These are phyloP conservation scores for Cenococcum geophilum DNA, from an alignment of 495 filamentous ascomycete species.

Conservation along the genomic window DNA sequence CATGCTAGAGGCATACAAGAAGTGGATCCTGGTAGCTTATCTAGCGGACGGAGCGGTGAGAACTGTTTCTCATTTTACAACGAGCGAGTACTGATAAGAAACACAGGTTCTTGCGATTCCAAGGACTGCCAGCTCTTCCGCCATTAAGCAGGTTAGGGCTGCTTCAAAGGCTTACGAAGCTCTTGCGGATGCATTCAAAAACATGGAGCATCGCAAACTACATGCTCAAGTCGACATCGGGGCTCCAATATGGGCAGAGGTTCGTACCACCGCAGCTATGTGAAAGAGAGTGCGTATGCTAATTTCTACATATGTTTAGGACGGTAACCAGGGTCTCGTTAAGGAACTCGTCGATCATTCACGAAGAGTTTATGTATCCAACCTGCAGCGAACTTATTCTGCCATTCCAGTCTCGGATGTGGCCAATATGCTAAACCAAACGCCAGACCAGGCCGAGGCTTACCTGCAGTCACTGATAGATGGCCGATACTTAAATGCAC, in stretches of 20 bases:
- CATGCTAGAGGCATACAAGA: conserved; percentile 88
- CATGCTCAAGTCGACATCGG: conserved; percentile 53
- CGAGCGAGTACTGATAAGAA: conserved; percentile 33
- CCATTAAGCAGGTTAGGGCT: conserved; percentile 52
- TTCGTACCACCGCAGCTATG: conserved; percentile 38
- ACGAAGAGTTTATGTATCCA: conserved; percentile 43
- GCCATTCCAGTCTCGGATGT: conserved; percentile 36
- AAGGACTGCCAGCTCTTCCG: conserved; percentile 42
- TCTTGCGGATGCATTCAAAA: conserved; percentile 62
- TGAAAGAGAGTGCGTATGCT: not conserved
- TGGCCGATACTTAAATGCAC: conserved; percentile 31
- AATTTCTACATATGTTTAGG: conserved; percentile 35
- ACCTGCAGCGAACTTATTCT: conserved; percentile 35
- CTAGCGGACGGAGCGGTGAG: conserved; percentile 63
- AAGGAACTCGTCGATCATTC: conserved; percentile 47
- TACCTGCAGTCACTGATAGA: conserved; percentile 32
- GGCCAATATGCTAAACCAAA: conserved; percentile 25
- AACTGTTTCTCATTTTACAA: conserved; percentile 12
- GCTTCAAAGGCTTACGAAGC: conserved; percentile 64
- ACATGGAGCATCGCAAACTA: conserved; percentile 50
- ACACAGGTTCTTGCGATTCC: conserved; percentile 34
- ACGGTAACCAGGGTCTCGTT: conserved; percentile 53
- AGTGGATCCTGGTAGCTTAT: conserved; percentile 77
- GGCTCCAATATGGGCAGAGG: conserved; percentile 53
- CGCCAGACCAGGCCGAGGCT: conserved; percentile 18